phyloP scores from a whole-genome alignment of 1,139 yeast genomes.

The Kurtzmaniella quercitrusa region DNA sequence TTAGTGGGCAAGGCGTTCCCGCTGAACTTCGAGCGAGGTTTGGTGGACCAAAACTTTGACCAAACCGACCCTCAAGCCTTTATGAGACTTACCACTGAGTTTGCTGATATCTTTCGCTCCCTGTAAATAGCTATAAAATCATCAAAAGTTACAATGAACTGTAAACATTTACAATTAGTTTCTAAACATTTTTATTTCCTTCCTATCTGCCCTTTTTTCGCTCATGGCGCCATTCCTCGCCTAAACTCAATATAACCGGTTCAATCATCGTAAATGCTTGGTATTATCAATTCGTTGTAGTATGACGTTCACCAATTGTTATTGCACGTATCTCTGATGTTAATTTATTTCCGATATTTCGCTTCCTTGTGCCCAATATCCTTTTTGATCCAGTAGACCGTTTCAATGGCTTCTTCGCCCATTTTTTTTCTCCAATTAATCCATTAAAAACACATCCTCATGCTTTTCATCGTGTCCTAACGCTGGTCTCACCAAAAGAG shows the following conservation, averaged over 20 bases:
- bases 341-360: too few species aligned
- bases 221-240: neutral
- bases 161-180: too few species aligned
- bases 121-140: conserved; percentile 1
- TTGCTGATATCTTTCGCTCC: conserved; percentile 29
- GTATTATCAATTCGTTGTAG: too few species aligned
- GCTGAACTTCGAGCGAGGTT: neutral
- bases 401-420: too few species aligned
- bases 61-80: conserved; percentile 4
- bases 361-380: too few species aligned
- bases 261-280: too few species aligned
- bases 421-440: conserved; percentile 13
- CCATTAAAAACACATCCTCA: conserved; percentile 36
- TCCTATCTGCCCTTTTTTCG: conserved; percentile 4
- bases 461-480: conserved; percentile 12
- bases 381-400: too few species aligned
- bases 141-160: neutral
- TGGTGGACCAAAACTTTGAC: neutral
- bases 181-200: conserved; percentile 2
- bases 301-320: too few species aligned
- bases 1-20: conserved; percentile 46
- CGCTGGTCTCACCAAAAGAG: conserved; percentile 35
- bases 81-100: conserved; percentile 1
- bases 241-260: too few species aligned
- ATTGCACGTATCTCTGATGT: too few species aligned